Percentiles rank a stretch among this genome's conserved stretches.
Conservation (phyloP, 441 rosid species). For the Sinapis alba region DNA sequence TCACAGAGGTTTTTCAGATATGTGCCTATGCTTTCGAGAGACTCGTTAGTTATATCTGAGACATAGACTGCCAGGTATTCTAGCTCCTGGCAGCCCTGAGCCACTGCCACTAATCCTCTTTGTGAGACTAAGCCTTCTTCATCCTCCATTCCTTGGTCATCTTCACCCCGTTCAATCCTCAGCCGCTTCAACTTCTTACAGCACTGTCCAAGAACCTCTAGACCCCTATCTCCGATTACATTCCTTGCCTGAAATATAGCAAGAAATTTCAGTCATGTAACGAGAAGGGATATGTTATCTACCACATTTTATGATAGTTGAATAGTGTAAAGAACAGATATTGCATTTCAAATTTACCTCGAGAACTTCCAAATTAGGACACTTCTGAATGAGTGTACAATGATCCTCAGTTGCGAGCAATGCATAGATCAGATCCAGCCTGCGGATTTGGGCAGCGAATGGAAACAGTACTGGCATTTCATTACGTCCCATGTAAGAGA, state of each 20-base stretch:
- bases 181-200: constrained; percentile 81
- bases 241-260: constrained; percentile 75
- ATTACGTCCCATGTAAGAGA: constrained; percentile 68
- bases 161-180: constrained; percentile 91
- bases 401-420: constrained; percentile 85
- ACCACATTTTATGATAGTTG: too few species aligned
- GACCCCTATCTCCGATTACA: constrained; percentile 91
- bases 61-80: constrained; percentile 88
- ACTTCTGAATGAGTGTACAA: constrained; percentile 70
- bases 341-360: constrained; percentile 56
- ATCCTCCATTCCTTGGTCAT: constrained; percentile 81
- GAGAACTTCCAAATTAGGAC: constrained; percentile 90
- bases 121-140: constrained; percentile 88
- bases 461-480: constrained; percentile 86
- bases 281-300: neutral
- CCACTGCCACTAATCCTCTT: constrained; percentile 77
- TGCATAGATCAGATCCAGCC: constrained; percentile 86
- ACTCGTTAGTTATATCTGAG: constrained; percentile 78
- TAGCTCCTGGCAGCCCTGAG: constrained; percentile 83
- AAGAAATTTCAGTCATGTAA: neutral
- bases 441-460: constrained; percentile 64
- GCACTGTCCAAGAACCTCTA: constrained; percentile 74
- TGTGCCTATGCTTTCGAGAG: constrained; percentile 73
- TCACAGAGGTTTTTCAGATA: constrained; percentile 69
- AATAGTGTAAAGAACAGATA: neutral